Base-by-base conservation (phyloP, 2,329 filamentous ascomycete genomes). In the Xylaria sp. region DNA sequence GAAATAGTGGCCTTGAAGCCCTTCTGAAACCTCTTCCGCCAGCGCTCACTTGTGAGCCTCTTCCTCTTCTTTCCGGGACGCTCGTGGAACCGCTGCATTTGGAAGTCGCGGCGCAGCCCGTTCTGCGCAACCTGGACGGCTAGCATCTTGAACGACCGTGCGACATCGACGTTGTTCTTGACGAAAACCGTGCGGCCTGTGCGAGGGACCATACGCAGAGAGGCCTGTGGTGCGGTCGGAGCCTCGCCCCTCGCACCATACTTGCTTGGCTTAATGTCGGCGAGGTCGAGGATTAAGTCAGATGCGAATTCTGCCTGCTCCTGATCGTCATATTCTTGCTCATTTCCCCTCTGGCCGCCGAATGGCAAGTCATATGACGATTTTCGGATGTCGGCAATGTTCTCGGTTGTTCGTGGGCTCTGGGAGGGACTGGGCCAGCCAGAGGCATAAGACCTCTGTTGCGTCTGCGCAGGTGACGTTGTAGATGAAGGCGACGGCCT, bases 61-160 rank as follows among this genome's bases (percentile, higher is more conserved):
- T 96, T 97, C 80, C 90, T 86, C 86, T 92, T 93, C 75, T 93
- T 75, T 2, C 93, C 93, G 0, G 86, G 86, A 56, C 93, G 83
- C 84, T 96, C 93, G 79, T 97, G 91, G 75, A 89, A 93, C 71
- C 84, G 83, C 81, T 96, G 93, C 71, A 74, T 78, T 23, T 80
- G 78, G 62, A 83, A 83, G 74, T 93, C 89, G 2, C 58, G 66
- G 72, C 80, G 83, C 59, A 96, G 81, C 51, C 80, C 83, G 76
- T 95, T 94, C 74, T 78, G 74, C 5, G 73, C 70, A 38, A 82
- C 77, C 59, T 83, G 74, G 46, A 74, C 73, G 48, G 81, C 76
- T 4, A 88, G 78, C 6, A 83, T 66, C 40, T 76, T 74, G 46
- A 89, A 79, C 0, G 85, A 83, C 7, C 80, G 74, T n/a, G 80